Conservation (phyloP, 2,329 filamentous ascomycete species). For the Talaromyces sp. region DNA sequence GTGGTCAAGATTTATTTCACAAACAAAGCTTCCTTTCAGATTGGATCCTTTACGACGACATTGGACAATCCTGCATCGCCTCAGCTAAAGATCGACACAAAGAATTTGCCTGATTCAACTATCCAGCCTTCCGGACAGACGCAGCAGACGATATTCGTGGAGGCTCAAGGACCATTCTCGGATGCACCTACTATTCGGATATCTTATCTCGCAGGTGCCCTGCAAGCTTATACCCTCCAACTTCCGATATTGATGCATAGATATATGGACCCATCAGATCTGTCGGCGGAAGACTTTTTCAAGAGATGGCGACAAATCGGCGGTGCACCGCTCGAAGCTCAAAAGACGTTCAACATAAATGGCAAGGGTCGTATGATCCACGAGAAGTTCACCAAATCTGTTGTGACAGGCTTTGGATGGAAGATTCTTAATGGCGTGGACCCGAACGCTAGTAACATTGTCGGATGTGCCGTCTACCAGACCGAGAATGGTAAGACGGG, state of each 20-base stretch:
- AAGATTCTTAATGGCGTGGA: conserved; percentile 80
- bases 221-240: conserved; percentile 88
- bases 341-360: conserved; percentile 72
- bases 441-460: conserved; percentile 87
- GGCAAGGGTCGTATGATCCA: conserved; percentile 61
- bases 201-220: conserved; percentile 85
- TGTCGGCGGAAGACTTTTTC: conserved; percentile 92
- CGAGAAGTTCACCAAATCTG: conserved; percentile 63
- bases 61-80: conserved; percentile 63
- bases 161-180: conserved; percentile 73
- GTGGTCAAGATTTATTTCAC: conserved; percentile 94
- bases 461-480: conserved; percentile 79
- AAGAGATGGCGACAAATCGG: conserved; percentile 99
- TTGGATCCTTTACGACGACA: conserved; percentile 91
- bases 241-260: conserved; percentile 86
- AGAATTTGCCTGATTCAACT: conserved; percentile 78
- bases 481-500: conserved; percentile 81
- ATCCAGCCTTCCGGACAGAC: conserved; percentile 71
- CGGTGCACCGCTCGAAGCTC: conserved; percentile 76
- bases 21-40: conserved; percentile 80
- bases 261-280: conserved; percentile 89
- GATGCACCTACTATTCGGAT: conserved; percentile 87
- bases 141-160: conserved; percentile 93
- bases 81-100: conserved; percentile 79
- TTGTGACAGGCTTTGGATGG: conserved; percentile 84